These are phyloP conservation scores for Populus nigra DNA, from an alignment of 345 rosid genomes.

Conservation along the genomic window DNA sequence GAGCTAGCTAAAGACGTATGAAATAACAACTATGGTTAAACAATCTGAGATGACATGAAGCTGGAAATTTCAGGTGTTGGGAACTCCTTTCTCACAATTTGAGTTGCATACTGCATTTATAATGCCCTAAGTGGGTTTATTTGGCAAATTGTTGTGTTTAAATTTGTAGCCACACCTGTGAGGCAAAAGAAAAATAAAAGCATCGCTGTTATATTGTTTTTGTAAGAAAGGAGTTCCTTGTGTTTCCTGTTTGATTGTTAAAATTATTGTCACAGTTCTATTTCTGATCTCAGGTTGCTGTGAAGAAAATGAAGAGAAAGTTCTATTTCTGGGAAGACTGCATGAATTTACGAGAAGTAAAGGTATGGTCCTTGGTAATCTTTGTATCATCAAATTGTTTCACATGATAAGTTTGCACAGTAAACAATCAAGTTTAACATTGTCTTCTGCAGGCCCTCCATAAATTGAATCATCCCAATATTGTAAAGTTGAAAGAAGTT, in stretches of 20 bases:
- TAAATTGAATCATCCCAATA: slow-evolving; percentile 77
- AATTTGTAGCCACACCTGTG: background rate
- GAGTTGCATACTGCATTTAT: background rate
- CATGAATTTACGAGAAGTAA: slow-evolving; percentile 83
- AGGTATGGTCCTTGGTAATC: slow-evolving; percentile 41
- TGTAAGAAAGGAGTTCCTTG: background rate
- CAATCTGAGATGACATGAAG: background rate
- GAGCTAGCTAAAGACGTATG: background rate
- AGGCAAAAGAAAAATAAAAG: background rate
- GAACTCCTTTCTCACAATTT: too few species aligned
- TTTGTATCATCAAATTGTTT: slow-evolving; percentile 1
- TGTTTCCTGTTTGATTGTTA: background rate
- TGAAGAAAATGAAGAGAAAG: slow-evolving; percentile 92
- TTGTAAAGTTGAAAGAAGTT: slow-evolving; percentile 87
- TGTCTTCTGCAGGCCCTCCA: slow-evolving; percentile 72
- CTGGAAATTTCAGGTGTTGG: too few species aligned
- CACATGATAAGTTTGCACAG: background rate
- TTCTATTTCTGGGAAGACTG: slow-evolving; percentile 93
- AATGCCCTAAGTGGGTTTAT: background rate
- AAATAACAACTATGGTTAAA: background rate
- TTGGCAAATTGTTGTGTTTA: background rate
- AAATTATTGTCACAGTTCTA: background rate
- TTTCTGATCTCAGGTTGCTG: slow-evolving; percentile 67
- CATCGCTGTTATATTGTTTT: background rate
- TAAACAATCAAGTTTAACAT: background rate